Evolutionary conservation across 495 filamentous ascomycete species (phyloP).

Genomic region (Cenococcum geophilum): DNA sequence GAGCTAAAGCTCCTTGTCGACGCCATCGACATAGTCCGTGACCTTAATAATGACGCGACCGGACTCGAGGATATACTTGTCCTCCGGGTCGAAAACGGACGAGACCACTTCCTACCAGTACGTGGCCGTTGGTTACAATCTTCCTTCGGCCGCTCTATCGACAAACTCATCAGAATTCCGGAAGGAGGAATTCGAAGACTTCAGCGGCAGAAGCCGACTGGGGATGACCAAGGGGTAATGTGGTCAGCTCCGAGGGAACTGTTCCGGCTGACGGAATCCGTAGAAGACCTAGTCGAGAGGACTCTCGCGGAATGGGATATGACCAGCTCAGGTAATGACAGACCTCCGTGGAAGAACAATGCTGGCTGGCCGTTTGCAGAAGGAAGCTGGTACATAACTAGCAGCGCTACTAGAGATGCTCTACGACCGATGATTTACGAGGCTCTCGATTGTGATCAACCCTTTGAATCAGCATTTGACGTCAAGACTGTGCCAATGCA

Average conservation of each 20-base stretch:
- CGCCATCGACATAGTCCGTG: slow-evolving; percentile 54
- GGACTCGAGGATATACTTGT: slow-evolving; percentile 81
- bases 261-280: slow-evolving; percentile 76
- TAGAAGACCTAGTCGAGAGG: slow-evolving; percentile 69
- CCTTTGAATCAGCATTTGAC: slow-evolving; percentile 52
- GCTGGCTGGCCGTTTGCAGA: slow-evolving; percentile 72
- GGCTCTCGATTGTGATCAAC: slow-evolving; percentile 61
- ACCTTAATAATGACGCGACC: slow-evolving; percentile 61
- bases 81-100: slow-evolving; percentile 74
- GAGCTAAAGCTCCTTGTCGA: slow-evolving; percentile 59
- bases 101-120: slow-evolving; percentile 87
- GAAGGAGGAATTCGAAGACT: slow-evolving; percentile 62
- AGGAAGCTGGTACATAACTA: slow-evolving; percentile 43
- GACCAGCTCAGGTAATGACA: slow-evolving; percentile 50
- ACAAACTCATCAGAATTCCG: slow-evolving; percentile 77
- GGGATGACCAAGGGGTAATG: slow-evolving; percentile 40
- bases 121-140: slow-evolving; percentile 72
- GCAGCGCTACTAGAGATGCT: slow-evolving; percentile 16
- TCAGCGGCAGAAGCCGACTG: slow-evolving; percentile 41
- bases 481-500: slow-evolving; percentile 54
- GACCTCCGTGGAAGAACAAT: slow-evolving; percentile 53
- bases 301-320: slow-evolving; percentile 78
- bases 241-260: slow-evolving; percentile 76
- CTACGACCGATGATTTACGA: slow-evolving; percentile 44
- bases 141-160: slow-evolving; percentile 74